Percentiles rank a stretch among this genome's conserved stretches.
Evolutionary conservation across 1,284 basidiomycete genomes (phyloP).

Genomic region (Cutaneotrichosporon spelunceum): DNA sequence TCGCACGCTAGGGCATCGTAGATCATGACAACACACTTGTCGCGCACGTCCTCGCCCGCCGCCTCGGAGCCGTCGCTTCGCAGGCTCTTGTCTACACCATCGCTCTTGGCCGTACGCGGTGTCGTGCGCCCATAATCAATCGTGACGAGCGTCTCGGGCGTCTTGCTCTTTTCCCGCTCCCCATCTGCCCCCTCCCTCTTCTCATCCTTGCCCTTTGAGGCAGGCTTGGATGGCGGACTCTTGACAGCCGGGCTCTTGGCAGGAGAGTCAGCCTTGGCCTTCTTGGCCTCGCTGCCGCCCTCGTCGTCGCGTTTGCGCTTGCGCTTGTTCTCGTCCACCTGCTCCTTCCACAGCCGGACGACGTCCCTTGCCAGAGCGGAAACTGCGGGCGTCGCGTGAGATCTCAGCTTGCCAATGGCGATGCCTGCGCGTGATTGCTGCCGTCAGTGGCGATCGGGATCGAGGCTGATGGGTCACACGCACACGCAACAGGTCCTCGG

Average conservation of each 20-base stretch:
- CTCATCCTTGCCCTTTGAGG: background rate
- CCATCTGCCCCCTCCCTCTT: conserved; percentile 3
- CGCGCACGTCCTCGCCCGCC: conserved; percentile 60
- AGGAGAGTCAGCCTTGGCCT: conserved; percentile 33
- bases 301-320: conserved; percentile 39
- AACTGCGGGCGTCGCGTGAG: conserved; percentile 68
- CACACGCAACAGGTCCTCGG: conserved; percentile 82
- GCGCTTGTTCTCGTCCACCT: conserved; percentile 73
- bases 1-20: conserved; percentile 86
- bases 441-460: conserved; percentile 6
- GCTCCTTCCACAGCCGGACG: conserved; percentile 85
- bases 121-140: conserved; percentile 53
- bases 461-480: conserved; percentile 46
- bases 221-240: conserved; percentile 3
- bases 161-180: conserved; percentile 5
- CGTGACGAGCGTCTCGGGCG: conserved; percentile 32
- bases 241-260: conserved; percentile 13
- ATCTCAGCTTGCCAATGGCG: conserved; percentile 85
- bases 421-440: conserved; percentile 76
- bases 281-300: conserved; percentile 35
- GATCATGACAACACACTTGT: conserved; percentile 84
- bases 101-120: conserved; percentile 63
- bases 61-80: conserved; percentile 53
- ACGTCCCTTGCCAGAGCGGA: conserved; percentile 85
- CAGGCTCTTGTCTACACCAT: conserved; percentile 58